phyloP scores from a whole-genome alignment of 2,329 filamentous ascomycete genomes.

The Lachnellula arida region DNA sequence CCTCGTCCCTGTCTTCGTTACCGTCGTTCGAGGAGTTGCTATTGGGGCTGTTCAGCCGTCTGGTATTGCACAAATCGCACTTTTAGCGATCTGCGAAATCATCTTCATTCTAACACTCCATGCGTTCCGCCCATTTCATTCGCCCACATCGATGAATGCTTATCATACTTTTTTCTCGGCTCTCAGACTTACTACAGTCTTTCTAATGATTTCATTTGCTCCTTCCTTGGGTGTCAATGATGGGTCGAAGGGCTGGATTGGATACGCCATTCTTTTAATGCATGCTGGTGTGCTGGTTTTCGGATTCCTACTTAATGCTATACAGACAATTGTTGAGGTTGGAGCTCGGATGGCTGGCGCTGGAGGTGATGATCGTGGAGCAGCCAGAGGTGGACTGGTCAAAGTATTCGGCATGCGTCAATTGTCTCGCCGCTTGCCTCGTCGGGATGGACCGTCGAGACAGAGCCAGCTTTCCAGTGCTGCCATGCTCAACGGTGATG shows the following conservation, averaged over 20 bases:
- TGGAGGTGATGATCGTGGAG: slow-evolving; percentile 68
- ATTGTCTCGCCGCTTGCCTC: slow-evolving; percentile 66
- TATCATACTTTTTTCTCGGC: slow-evolving; percentile 84
- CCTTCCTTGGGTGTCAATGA: slow-evolving; percentile 76
- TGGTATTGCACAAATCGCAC: slow-evolving; percentile 86
- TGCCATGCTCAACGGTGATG: slow-evolving; percentile 70
- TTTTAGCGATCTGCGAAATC: slow-evolving; percentile 91
- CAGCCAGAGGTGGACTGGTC: slow-evolving; percentile 74
- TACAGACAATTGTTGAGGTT: slow-evolving; percentile 89
- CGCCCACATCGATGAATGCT: slow-evolving; percentile 93
- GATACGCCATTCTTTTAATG: slow-evolving; percentile 82
- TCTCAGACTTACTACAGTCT: slow-evolving; percentile 69
- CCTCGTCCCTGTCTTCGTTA: slow-evolving; percentile 78
- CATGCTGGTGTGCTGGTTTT: slow-evolving; percentile 83
- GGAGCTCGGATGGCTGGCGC: slow-evolving; percentile 76
- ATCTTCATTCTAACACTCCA: slow-evolving; percentile 82
- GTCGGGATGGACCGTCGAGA: slow-evolving; percentile 57
- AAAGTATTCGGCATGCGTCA: slow-evolving; percentile 93
- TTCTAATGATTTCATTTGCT: slow-evolving; percentile 78
- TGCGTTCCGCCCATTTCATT: slow-evolving; percentile 85
- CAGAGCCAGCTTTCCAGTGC: slow-evolving; percentile 79
- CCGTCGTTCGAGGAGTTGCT: slow-evolving; percentile 79
- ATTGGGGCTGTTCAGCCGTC: slow-evolving; percentile 91
- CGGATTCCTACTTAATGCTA: slow-evolving; percentile 86
- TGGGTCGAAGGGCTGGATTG: slow-evolving; percentile 86